Evolutionary conservation across 192 early-diverging fungal genomes (phyloP).

Genomic region (Coemansia sp.): DNA sequence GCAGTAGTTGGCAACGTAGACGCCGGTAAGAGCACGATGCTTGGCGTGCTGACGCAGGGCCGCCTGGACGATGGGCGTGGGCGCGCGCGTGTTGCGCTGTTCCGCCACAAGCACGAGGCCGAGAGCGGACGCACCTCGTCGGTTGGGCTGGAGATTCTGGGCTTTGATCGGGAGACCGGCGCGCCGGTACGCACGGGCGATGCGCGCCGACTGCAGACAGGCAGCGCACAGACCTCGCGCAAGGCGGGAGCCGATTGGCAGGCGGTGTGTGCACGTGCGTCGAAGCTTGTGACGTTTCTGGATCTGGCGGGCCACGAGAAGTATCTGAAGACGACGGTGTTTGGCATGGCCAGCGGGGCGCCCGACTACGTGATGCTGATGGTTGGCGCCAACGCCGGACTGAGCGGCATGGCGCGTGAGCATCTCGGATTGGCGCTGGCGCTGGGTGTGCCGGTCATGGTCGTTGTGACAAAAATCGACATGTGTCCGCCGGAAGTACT

Average conservation of each 20-base stretch:
- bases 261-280: slow-evolving; percentile 70
- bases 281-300: slow-evolving; percentile 72
- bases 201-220: too few relatives aligned
- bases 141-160: slow-evolving; percentile 87
- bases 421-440: slow-evolving; percentile 88
- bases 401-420: slow-evolving; percentile 93
- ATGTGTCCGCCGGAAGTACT: slow-evolving; percentile 87
- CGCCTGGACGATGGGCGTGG: slow-evolving; percentile 91
- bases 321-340: slow-evolving; percentile 94
- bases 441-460: slow-evolving; percentile 82
- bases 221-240: slow-evolving; percentile 5
- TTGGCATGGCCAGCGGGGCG: slow-evolving; percentile 89
- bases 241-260: slow-evolving; percentile 81
- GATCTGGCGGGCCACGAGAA: slow-evolving; percentile 92
- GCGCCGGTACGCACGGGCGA: slow-evolving; percentile 19
- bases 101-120: slow-evolving; percentile 87
- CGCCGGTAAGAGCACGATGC: slow-evolving; percentile 81
- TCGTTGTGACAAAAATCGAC: slow-evolving; percentile 94
- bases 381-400: slow-evolving; percentile 81
- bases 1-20: slow-evolving; percentile 91
- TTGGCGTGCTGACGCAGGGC: slow-evolving; percentile 90
- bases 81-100: slow-evolving; percentile 84
- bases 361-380: slow-evolving; percentile 95
- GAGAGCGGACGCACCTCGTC: slow-evolving; percentile 88
- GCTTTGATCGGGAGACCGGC: slow-evolving; percentile 66